Percentiles rank a stretch among this genome's conserved stretches.
Evolutionary conservation across 768 basidiomycete species (phyloP).

Genomic region (Suillus americanus): DNA sequence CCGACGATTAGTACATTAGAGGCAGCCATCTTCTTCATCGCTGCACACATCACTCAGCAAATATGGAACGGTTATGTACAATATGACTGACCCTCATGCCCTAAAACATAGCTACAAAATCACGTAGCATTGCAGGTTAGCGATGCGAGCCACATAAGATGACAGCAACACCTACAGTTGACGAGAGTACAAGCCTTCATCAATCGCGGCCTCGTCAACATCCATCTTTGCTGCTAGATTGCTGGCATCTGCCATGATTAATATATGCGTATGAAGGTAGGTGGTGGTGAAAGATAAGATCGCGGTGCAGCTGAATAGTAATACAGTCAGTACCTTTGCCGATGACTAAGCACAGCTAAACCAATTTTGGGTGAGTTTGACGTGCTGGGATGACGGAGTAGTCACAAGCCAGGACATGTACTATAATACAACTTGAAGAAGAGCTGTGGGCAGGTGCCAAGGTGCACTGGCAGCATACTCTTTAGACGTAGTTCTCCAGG

Average conservation of each 20-base stretch:
- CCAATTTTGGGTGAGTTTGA: background rate
- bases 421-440: background rate
- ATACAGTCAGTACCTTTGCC: background rate
- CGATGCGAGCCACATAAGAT: constrained; percentile 17
- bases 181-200: constrained; percentile 92
- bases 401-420: background rate
- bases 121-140: constrained; percentile 17
- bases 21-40: constrained; percentile 98
- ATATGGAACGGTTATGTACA: background rate
- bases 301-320: constrained; percentile 1
- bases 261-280: constrained; percentile 3
- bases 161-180: constrained; percentile 66
- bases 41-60: constrained; percentile 43
- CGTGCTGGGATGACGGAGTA: background rate
- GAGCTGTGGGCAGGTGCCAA: too few relatives aligned
- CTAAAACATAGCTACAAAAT: constrained; percentile 79
- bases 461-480: too few relatives aligned
- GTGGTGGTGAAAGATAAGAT: constrained; percentile 11
- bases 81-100: constrained; percentile 78
- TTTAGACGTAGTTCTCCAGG: too few relatives aligned
- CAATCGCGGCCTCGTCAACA: constrained; percentile 83
- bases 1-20: constrained; percentile 96
- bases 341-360: constrained; percentile 3
- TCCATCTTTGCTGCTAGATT: constrained; percentile 64
- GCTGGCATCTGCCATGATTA: constrained; percentile 36